Evolutionary conservation across 176 grass and related monocot genomes (phyloP).

Genomic region (Oryza glumipatula): DNA sequence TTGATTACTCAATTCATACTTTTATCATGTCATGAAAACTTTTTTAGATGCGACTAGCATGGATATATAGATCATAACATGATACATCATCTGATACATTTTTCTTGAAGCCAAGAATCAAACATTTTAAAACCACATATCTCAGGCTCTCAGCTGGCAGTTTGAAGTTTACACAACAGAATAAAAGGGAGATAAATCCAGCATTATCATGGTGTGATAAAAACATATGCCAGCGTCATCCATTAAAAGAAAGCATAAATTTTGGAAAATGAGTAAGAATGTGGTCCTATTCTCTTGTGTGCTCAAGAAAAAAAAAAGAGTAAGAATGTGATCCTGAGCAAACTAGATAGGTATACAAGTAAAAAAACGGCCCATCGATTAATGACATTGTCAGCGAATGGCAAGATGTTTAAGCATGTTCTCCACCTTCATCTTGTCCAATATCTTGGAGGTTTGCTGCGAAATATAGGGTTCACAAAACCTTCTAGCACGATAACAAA

Average conservation of each 20-base stretch:
- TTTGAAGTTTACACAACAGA: conserved; percentile 12
- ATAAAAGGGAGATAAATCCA: conserved; percentile 35
- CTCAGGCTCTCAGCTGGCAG: conserved; percentile 27
- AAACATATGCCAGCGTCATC: background rate
- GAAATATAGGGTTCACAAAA: background rate
- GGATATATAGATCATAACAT: background rate
- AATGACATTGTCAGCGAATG: background rate
- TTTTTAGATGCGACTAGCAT: background rate
- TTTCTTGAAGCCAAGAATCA: background rate
- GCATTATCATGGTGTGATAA: background rate
- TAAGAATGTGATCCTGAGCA: background rate
- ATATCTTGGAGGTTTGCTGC: background rate
- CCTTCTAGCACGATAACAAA: conserved; percentile 15
- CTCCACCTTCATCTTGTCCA: background rate
- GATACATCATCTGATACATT: conserved; percentile 16
- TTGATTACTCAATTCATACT: conserved; percentile 15
- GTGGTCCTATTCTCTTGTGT: too few relatives aligned
- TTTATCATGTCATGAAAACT: conserved; percentile 3
- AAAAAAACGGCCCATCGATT: conserved; percentile 9
- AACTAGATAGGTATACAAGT: conserved; percentile 1
- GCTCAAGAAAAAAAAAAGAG: too few relatives aligned
- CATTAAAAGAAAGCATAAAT: background rate
- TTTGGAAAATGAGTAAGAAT: background rate
- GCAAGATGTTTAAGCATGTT: background rate
- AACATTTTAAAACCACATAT: conserved; percentile 9